Evolutionary conservation across 2,329 filamentous ascomycete species (phyloP).

Genomic region (Stagonosporopsis rhizophila): DNA sequence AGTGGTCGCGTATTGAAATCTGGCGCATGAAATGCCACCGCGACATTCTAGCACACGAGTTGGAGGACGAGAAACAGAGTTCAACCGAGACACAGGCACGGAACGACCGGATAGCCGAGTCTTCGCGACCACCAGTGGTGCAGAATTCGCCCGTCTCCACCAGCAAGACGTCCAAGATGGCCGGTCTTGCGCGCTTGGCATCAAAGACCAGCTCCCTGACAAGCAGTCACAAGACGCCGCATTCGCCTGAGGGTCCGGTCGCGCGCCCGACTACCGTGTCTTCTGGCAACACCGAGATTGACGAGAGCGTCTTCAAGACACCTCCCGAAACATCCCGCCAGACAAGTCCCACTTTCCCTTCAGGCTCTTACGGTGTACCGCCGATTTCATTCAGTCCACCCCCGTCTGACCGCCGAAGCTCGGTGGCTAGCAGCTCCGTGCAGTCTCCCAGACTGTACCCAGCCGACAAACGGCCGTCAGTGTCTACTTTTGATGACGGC

Average conservation of each 20-base stretch:
- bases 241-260: slow-evolving; percentile 38
- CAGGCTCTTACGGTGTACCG: slow-evolving; percentile 38
- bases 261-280: slow-evolving; percentile 47
- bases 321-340: slow-evolving; percentile 53
- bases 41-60: slow-evolving; percentile 83
- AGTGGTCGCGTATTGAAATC: slow-evolving; percentile 93
- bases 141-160: slow-evolving; percentile 39
- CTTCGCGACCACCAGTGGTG: slow-evolving; percentile 27
- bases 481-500: slow-evolving; percentile 42
- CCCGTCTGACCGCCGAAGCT: slow-evolving; percentile 40
- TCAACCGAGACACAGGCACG: slow-evolving; percentile 36
- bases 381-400: slow-evolving; percentile 45
- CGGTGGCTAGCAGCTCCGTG: slow-evolving; percentile 43
- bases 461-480: slow-evolving; percentile 42
- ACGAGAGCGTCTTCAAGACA: slow-evolving; percentile 54
- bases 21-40: slow-evolving; percentile 91
- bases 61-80: slow-evolving; percentile 75
- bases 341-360: slow-evolving; percentile 44
- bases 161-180: slow-evolving; percentile 38
- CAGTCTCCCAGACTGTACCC: slow-evolving; percentile 45
- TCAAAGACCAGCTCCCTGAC: slow-evolving; percentile 48
- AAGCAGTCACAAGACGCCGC: slow-evolving; percentile 39
- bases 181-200: slow-evolving; percentile 43
- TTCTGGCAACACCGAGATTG: slow-evolving; percentile 47
- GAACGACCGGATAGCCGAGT: slow-evolving; percentile 35